Conservation (phyloP, 2,329 filamentous ascomycete genomes). For the Scopulariopsis brevicaulis region DNA sequence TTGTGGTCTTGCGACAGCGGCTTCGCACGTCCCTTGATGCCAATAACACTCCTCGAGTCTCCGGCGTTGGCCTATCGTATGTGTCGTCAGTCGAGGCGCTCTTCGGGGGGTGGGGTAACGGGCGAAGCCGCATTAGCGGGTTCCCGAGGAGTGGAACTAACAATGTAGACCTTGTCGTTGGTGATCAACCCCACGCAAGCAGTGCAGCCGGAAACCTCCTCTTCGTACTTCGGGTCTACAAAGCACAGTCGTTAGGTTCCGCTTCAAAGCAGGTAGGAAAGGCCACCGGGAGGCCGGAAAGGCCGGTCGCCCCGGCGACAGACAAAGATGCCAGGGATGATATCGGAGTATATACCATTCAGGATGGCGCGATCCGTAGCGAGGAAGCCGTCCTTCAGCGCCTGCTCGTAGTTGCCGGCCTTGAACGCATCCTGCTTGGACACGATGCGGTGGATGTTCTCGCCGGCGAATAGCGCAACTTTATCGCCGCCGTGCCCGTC, state of each 20-base stretch:
- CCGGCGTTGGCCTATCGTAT: slow-evolving; percentile 76
- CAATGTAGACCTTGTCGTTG: slow-evolving; percentile 86
- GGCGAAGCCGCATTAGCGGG: neutral
- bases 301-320: neutral
- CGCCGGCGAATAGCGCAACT: slow-evolving; percentile 84
- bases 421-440: slow-evolving; percentile 92
- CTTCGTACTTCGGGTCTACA: slow-evolving; percentile 88
- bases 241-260: neutral
- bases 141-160: slow-evolving; percentile 40
- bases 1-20: slow-evolving; percentile 99
- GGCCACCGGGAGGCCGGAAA: neutral
- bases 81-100: neutral
- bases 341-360: slow-evolving; percentile 52
- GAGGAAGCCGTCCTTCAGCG: slow-evolving; percentile 92
- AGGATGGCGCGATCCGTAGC: slow-evolving; percentile 93
- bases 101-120: neutral
- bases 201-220: slow-evolving; percentile 96
- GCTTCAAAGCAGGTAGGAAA: neutral
- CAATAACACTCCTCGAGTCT: slow-evolving; percentile 88
- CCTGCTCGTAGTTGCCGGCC: slow-evolving; percentile 83
- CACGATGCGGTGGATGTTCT: slow-evolving; percentile 88
- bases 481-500: slow-evolving; percentile 97
- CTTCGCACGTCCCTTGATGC: slow-evolving; percentile 94
- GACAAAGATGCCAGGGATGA: neutral
- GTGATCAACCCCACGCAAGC: slow-evolving; percentile 85